These are phyloP conservation scores for Thalia dealbata DNA, from an alignment of 176 grass and related monocot species.

Conservation along the genomic window DNA sequence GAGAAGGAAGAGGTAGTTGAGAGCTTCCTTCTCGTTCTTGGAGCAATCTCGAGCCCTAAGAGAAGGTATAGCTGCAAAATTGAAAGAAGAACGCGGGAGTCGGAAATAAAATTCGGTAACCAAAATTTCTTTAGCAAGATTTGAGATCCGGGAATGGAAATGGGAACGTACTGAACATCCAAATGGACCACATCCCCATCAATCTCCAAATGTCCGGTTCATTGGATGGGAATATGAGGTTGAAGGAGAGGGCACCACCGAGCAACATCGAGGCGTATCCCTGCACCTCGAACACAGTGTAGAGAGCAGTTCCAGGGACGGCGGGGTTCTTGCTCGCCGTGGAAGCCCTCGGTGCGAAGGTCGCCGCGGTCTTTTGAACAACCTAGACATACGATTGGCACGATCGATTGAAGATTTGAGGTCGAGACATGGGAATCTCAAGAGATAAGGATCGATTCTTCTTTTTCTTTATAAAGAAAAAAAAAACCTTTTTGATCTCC, in stretches of 20 bases:
- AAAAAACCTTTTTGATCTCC: slow-evolving; percentile 77
- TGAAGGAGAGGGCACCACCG: slow-evolving; percentile 89
- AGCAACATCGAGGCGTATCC: slow-evolving; percentile 73
- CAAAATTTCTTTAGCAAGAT: no score
- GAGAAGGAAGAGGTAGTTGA: slow-evolving; percentile 91
- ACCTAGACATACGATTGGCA: slow-evolving; percentile 53
- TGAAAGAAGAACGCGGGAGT: not conserved
- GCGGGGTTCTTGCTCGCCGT: slow-evolving; percentile 86
- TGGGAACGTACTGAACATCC: slow-evolving; percentile 91
- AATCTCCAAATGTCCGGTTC: slow-evolving; percentile 84
- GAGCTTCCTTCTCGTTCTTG: slow-evolving; percentile 97
- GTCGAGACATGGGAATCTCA: not conserved
- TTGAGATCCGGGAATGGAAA: not conserved
- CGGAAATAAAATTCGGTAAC: no score
- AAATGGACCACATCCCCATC: slow-evolving; percentile 99
- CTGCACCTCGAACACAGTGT: slow-evolving; percentile 84
- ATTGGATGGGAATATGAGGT: slow-evolving; percentile 79
- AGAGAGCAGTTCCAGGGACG: slow-evolving; percentile 59
- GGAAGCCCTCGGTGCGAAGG: slow-evolving; percentile 87
- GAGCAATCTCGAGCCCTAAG: slow-evolving; percentile 88
- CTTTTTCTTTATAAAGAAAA: not conserved
- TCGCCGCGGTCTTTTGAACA: slow-evolving; percentile 83
- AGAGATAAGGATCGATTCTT: not conserved
- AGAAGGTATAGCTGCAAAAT: slow-evolving; percentile 79
- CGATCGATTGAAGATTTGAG: not conserved